These are phyloP conservation scores for Viola pubescens DNA, from an alignment of 441 rosid genomes.

Conservation along the genomic window DNA sequence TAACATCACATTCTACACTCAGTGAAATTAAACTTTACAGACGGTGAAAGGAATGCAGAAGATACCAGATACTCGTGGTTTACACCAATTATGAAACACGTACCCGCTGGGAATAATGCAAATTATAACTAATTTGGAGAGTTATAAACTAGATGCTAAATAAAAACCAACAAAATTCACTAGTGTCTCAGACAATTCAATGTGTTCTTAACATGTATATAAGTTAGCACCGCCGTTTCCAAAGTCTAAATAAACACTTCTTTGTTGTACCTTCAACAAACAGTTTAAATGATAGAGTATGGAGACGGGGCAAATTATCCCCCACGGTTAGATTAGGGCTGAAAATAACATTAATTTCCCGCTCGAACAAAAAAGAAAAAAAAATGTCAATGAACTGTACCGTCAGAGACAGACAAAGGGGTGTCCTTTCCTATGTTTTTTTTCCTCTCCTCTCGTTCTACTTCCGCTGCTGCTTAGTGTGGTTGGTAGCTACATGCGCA, in stretches of 20 bases:
- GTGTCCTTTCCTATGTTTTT: background rate
- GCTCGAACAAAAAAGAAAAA: conserved; percentile 15
- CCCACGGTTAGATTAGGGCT: conserved; percentile 52
- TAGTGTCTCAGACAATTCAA: background rate
- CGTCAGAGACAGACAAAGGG: conserved; percentile 8
- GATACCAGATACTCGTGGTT: no score
- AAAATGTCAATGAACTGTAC: conserved; percentile 17
- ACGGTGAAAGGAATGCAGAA: no score
- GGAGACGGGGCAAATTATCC: conserved; percentile 16
- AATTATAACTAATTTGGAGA: no score
- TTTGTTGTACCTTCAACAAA: conserved; percentile 10
- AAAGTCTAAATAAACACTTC: conserved; percentile 15
- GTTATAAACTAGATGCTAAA: no score
- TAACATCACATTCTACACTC: no score
- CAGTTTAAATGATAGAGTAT: conserved; percentile 8
- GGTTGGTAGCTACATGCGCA: background rate
- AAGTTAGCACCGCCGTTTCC: conserved; percentile 19
- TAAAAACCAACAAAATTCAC: background rate
- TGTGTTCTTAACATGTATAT: conserved; percentile 6
- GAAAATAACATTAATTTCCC: conserved; percentile 31
- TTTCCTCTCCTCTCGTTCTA: background rate
- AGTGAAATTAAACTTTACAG: no score
- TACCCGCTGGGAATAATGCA: no score
- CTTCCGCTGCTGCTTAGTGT: background rate
- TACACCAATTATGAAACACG: no score